Base-by-base conservation (phyloP, 768 basidiomycete genomes). In the Plicaturopsis crispa region DNA sequence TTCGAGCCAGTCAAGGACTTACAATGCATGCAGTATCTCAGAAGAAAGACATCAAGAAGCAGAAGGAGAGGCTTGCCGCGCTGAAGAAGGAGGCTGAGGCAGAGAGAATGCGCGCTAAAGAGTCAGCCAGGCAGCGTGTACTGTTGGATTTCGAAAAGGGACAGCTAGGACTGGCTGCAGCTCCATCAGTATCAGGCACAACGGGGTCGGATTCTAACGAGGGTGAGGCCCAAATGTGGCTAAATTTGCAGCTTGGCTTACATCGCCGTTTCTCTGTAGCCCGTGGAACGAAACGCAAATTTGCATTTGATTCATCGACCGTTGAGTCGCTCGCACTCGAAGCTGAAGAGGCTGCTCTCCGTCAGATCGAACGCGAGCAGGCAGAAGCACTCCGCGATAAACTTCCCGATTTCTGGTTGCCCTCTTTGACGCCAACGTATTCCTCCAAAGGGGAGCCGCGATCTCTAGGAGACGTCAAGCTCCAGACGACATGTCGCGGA, bases 351-450 rank as follows among this genome's bases (percentile, higher is more conserved):
- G 81, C 79, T 14, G 96, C 96, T 0, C 62, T 93, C 35, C 70
- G 71, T 22, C 66, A 82, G 50, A 89, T 97, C 33, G 87, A 91
- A 53, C 69, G 71, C 23, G 91, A 96, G 56, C 85, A 88, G 48
- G 82, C 84, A 0, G 90, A 91, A 45, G 74, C 83, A 3, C 63
- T 94, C 40, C 86, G 83, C 42, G 74, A 78, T 43, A 96, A 97
- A 57, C 72, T 98, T 3, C 92, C 96, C 2, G 92, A 96, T 51
- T 99, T 96, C 56, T 99, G 96, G 96, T 69, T 99, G 26, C 92
- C 92, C 2, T 91, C 87, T 0, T 62, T 97, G 18, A 92, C 93
- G 0, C 93, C 93, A 0, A 93, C 74, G 32, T 77, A 85, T 59
- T 63, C 74, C 17, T 67, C 84, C 22, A 67, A 54, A 35, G 78